Evolutionary conservation across 345 rosid genomes (phyloP).

Genomic region (Geranium brycei): DNA sequence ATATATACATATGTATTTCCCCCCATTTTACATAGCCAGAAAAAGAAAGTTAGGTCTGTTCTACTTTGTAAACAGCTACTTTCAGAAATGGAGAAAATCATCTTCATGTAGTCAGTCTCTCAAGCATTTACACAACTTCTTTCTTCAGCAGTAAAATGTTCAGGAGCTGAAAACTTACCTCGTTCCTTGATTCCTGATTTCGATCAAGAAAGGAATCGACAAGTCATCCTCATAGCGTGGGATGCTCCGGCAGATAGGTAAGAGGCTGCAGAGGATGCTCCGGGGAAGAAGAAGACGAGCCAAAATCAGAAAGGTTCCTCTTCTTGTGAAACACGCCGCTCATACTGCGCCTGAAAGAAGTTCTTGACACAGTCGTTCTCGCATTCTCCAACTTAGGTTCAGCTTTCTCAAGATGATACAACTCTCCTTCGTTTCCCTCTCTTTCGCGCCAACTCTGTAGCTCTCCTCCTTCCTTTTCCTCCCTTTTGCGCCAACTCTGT

Average conservation of each 20-base stretch:
- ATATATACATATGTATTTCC: too few relatives aligned
- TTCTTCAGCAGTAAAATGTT: too few relatives aligned
- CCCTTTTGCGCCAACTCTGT: conserved; percentile 68
- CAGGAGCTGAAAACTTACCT: too few relatives aligned
- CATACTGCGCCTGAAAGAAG: conserved; percentile 45
- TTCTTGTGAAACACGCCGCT: conserved; percentile 63
- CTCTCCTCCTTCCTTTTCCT: conserved; percentile 84
- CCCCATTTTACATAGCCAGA: too few relatives aligned
- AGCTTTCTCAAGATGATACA: conserved; percentile 27
- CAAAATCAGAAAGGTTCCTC: conserved; percentile 74
- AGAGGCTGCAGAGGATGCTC: conserved; percentile 40
- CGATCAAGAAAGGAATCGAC: neutral
- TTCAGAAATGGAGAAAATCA: too few relatives aligned
- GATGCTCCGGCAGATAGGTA: conserved; percentile 6
- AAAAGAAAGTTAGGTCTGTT: too few relatives aligned
- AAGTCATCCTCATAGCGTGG: too few relatives aligned
- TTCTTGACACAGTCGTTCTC: conserved; percentile 45
- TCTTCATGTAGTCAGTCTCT: too few relatives aligned
- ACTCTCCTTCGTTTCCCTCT: conserved; percentile 15
- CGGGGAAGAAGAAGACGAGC: conserved; percentile 67
- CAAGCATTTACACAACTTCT: too few relatives aligned
- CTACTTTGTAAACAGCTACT: too few relatives aligned
- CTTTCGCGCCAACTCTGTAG: conserved; percentile 23
- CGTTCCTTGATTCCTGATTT: too few relatives aligned
- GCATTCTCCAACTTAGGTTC: conserved; percentile 44